These are phyloP conservation scores for Acanthamoeba rhysodes DNA, from an alignment of 208 protist species.

Conservation along the genomic window DNA sequence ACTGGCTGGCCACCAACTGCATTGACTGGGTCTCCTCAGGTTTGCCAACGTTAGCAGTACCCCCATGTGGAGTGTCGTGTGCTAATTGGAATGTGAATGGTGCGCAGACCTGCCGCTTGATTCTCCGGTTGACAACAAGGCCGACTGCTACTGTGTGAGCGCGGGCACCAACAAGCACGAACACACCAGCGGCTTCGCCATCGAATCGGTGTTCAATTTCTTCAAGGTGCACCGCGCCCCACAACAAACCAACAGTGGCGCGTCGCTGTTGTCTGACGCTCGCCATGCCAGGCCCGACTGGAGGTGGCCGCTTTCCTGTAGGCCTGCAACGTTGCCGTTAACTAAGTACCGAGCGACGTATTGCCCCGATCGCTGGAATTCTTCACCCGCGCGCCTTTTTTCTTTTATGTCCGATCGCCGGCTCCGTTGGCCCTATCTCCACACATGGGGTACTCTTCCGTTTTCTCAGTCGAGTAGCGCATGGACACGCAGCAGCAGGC, in stretches of 20 bases:
- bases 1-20: constrained; percentile 13
- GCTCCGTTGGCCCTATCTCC: too few relatives aligned
- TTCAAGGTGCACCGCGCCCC: not conserved
- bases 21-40: not conserved
- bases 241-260: not conserved
- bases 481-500: too few relatives aligned
- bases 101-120: constrained; percentile 3
- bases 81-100: not conserved
- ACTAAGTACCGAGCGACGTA: too few relatives aligned
- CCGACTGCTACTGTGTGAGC: constrained; percentile 33
- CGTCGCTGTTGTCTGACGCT: not conserved
- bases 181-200: not conserved
- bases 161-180: constrained; percentile 45
- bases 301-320: not conserved
- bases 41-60: not conserved
- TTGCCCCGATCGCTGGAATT: too few relatives aligned
- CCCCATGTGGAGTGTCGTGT: not conserved
- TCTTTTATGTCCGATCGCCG: too few relatives aligned
- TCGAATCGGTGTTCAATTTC: constrained; percentile 23
- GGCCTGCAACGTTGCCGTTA: too few relatives aligned
- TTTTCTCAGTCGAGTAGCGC: too few relatives aligned
- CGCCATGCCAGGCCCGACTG: not conserved
- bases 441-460: too few relatives aligned
- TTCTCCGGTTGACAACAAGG: not conserved
- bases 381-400: too few relatives aligned